A percentile compares a stretch with the other conserved stretches of the same genome.
phyloP scores from a whole-genome alignment of 2,329 filamentous ascomycete species.

The Claviceps lovelessii region DNA sequence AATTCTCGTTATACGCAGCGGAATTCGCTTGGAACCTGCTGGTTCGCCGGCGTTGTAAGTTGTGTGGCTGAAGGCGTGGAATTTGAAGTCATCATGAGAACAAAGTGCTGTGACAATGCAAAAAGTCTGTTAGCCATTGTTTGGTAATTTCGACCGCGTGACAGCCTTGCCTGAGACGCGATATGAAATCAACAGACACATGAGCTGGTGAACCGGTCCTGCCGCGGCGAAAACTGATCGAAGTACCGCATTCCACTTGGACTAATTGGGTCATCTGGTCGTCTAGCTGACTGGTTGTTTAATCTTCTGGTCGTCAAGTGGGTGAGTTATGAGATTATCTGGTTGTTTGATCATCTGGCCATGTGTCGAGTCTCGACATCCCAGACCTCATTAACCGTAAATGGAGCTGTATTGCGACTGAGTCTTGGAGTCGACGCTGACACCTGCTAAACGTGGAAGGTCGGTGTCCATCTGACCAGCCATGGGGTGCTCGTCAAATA shows the following conservation, averaged over 20 bases:
- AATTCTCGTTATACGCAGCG: background rate
- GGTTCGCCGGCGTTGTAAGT: background rate
- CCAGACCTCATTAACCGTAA: background rate
- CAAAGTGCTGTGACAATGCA: constrained; percentile 3
- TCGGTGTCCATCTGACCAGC: background rate
- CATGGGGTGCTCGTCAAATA: background rate
- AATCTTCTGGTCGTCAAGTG: background rate
- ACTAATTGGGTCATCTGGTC: background rate
- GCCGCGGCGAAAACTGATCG: background rate
- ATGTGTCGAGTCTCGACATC: no score
- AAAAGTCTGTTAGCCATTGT: background rate
- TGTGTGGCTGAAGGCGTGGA: background rate
- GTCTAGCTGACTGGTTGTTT: background rate
- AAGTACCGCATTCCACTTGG: background rate
- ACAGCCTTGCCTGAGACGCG: background rate
- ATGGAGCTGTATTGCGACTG: background rate
- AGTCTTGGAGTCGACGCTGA: background rate
- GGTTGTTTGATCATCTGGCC: no score
- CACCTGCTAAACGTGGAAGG: background rate
- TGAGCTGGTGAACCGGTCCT: background rate
- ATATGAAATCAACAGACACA: background rate
- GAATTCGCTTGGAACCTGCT: background rate
- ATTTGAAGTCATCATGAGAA: background rate
- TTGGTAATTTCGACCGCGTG: background rate
- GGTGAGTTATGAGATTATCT: no score